Evolutionary conservation across 345 rosid species (phyloP), one percentile per base, ranked within the genome.

Genomic region (Gossypium thurberi): DNA sequence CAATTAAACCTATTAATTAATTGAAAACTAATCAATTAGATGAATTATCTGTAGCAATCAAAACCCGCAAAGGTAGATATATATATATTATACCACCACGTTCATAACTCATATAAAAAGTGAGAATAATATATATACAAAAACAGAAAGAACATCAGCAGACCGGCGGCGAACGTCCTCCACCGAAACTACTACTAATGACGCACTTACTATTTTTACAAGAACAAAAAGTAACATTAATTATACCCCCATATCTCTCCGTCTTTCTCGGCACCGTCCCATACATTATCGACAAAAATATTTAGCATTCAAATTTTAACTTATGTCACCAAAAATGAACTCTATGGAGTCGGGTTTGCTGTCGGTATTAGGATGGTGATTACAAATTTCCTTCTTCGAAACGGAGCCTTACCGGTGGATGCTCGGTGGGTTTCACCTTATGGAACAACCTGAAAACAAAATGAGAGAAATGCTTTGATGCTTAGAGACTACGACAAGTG

Each of bases 371-470:
- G 57, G 70, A 65, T 46, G 70, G 70, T 6, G 8, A 65, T 23
- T 14, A 46, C 12, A 46, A 40, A 48, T 14, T n/a, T 8, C 21
- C 13, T 21, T 66, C 2, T 6, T 20, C 25, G 0, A 55, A 55
- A 15, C 10, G 59, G 57, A n/a, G 11, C 61, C 15, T 20, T 56
- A 3, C 17, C 11, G 9, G 9, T 6, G 17, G 17, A 11, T 37
- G 42, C 33, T 11, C 25, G 46, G 21, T 33, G 40, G 46, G 20
- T 23, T 40, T 65, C 17, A 43, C 15, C 13, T 18, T 56, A 74
- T 48, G 72, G 77, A 65, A 74, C 63, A 65, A 74, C 71, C 77
- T 74, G 55, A 42, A 25, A 47, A 12, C 15, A 55, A 33, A 74
- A 58, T 17, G 48, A 42, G 44, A 53, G 40, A 64, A 0, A 37